Evolutionary conservation across 164 flowering plant species (phyloP), one percentile per base, ranked within the genome.

Genomic region (Platanus orientalis): DNA sequence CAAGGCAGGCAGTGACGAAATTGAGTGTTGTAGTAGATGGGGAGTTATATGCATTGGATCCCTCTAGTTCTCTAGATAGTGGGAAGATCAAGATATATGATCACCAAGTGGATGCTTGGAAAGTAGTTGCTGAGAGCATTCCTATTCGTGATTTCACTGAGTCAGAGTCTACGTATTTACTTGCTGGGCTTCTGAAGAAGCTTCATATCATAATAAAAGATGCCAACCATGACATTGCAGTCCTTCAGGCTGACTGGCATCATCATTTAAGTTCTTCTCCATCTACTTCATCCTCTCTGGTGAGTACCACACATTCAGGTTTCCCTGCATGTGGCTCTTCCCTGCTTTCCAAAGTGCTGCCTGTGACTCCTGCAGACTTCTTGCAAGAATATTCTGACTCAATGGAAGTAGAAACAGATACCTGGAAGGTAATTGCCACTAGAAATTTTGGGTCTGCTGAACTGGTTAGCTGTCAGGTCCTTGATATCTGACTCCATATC

Each of bases 171-270:
- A 96, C 97, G 5, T 84, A 87, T 71, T 55, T 91, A 49, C 93
- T 91, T 48, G 83, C 97, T 48, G 86, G 86, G 59, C 81, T 89
- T 56, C 85, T 73, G 40, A 85, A 89, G 25, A 87, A 85, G 81
- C 85, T 91, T 62, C 96, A 91, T 75, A 85, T 91, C 58, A 73
- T 91, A 72, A 83, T 90, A 5, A 89, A 81, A 80, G 87, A 82
- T 75, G 79, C 69, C 10, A 77, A 73, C 58, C 75, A 76, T 55
- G 72, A 74, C 17, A 63, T 83, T 47, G 63, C 68, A 7, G 76
- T 83, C 34, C 58, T 83, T 66, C 84, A 81, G 64, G 96, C 84
- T 56, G 84, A 73, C 21, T 49, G 68, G 52, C 72, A 66, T 59
- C 69, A 71, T 25, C 48, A 54, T 49, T 19, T 28, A 32, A 69